These are phyloP conservation scores for Mortierella antarctica DNA, from an alignment of 192 early-diverging fungal genomes.

Conservation along the genomic window DNA sequence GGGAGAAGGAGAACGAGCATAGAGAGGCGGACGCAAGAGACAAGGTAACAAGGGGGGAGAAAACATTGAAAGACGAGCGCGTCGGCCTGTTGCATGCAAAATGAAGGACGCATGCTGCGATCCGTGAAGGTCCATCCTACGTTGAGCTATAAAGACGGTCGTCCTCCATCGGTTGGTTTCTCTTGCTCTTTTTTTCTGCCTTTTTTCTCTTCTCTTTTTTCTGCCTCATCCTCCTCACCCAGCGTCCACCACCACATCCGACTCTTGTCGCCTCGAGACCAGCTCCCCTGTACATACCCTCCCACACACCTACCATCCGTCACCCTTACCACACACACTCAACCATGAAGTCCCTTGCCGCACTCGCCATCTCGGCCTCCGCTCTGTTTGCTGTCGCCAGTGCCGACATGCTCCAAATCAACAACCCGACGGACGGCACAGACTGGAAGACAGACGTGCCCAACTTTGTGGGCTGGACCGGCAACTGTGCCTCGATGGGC, in stretches of 20 bases:
- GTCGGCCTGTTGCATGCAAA: background rate
- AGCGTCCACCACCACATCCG: background rate
- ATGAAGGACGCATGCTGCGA: background rate
- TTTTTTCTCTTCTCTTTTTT: conserved; percentile 9
- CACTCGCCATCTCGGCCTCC: conserved; percentile 3
- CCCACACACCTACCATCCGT: background rate
- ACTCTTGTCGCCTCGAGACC: background rate
- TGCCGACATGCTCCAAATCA: conserved; percentile 52
- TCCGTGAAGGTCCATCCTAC: background rate
- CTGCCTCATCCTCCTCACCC: background rate
- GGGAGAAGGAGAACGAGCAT: background rate
- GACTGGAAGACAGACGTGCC: conserved; percentile 38
- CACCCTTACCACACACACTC: background rate
- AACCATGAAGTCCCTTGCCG: conserved; percentile 27
- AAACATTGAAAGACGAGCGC: background rate
- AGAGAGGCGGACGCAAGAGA: background rate
- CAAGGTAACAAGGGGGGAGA: background rate
- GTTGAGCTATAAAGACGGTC: background rate
- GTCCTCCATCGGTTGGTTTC: background rate
- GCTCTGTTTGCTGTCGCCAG: conserved; percentile 12
- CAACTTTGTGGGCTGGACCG: conserved; percentile 49
- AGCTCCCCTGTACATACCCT: background rate
- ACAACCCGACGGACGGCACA: conserved; percentile 48
- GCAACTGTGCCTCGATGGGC: conserved; percentile 54
- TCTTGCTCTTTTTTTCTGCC: conserved; percentile 15